phyloP scores from a whole-genome alignment of 1,284 basidiomycete species.

The Puccinia horiana region DNA sequence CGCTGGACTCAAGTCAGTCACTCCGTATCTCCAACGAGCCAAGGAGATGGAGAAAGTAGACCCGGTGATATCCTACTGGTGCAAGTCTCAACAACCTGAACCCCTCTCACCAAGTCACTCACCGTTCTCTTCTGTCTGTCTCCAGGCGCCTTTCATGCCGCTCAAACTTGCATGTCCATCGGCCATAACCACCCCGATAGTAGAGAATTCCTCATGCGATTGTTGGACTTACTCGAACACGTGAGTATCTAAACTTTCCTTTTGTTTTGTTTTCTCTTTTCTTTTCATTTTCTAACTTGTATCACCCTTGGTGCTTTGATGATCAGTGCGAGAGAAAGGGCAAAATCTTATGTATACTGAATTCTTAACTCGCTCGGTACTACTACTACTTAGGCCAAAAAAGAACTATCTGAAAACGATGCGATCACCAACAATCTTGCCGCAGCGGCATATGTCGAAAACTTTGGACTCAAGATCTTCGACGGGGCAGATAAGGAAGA shows the following conservation, averaged over 20 bases:
- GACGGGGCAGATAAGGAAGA: slow-evolving; percentile 87
- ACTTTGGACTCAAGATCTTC: slow-evolving; percentile 89
- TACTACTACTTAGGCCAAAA: slow-evolving; percentile 65
- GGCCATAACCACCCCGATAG: slow-evolving; percentile 62
- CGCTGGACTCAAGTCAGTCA: slow-evolving; percentile 63
- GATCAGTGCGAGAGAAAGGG: not conserved
- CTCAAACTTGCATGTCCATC: slow-evolving; percentile 45
- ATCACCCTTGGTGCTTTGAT: not conserved
- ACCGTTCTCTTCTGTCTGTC: not conserved
- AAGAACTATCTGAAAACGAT: slow-evolving; percentile 72
- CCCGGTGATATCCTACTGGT: slow-evolving; percentile 90
- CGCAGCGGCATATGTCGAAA: slow-evolving; percentile 84
- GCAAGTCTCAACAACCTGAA: slow-evolving; percentile 62
- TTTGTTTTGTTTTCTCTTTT: not conserved
- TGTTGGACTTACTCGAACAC: slow-evolving; percentile 77
- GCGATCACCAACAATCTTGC: slow-evolving; percentile 79
- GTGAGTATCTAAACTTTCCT: slow-evolving; percentile 56
- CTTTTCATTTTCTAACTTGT: not conserved
- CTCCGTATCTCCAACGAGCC: slow-evolving; percentile 83
- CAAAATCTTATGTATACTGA: not conserved
- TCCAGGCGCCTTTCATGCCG: slow-evolving; percentile 46
- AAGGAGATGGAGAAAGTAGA: slow-evolving; percentile 79
- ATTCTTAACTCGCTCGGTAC: slow-evolving; percentile 54
- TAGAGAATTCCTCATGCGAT: slow-evolving; percentile 70
- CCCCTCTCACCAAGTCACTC: not conserved